Conservation (phyloP, 441 rosid genomes). For the Brassica hybrid region DNA sequence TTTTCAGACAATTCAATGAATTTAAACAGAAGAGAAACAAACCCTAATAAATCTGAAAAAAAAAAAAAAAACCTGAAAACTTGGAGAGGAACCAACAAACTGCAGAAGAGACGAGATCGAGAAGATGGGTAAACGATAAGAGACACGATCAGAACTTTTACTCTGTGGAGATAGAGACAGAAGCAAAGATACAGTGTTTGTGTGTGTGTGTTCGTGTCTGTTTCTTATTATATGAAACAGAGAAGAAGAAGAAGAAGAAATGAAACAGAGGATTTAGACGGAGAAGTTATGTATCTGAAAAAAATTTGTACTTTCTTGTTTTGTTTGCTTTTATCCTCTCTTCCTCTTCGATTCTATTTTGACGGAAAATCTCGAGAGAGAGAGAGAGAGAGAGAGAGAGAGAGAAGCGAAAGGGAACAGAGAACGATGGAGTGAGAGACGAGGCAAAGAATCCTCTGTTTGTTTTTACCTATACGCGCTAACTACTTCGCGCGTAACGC, state of each 20-base stretch:
- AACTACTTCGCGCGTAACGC: constrained; percentile 2
- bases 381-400: constrained; percentile 18
- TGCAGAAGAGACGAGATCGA: constrained; percentile 40
- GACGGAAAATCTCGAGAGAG: constrained; percentile 35
- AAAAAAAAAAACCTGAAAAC: constrained; percentile 26
- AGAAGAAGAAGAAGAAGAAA: neutral
- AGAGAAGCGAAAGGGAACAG: constrained; percentile 39
- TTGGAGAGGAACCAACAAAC: constrained; percentile 28
- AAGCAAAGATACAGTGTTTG: constrained; percentile 37
- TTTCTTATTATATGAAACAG: constrained; percentile 35
- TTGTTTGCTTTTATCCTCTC: neutral
- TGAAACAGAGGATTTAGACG: constrained; percentile 15
- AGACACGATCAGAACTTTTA: too few relatives aligned
- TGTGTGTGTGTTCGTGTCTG: constrained; percentile 23
- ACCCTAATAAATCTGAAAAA: neutral
- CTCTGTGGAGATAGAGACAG: constrained; percentile 27
- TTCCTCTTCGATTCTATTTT: neutral
- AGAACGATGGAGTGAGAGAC: constrained; percentile 53
- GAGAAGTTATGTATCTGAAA: constrained; percentile 13
- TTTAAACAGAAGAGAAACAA: neutral
- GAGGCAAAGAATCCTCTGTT: constrained; percentile 50
- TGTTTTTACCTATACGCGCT: constrained; percentile 13
- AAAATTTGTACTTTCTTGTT: constrained; percentile 18
- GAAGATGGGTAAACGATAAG: constrained; percentile 47
- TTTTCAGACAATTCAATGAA: neutral